Base-by-base conservation (phyloP, 345 rosid species). In the Murraya koenigii region DNA sequence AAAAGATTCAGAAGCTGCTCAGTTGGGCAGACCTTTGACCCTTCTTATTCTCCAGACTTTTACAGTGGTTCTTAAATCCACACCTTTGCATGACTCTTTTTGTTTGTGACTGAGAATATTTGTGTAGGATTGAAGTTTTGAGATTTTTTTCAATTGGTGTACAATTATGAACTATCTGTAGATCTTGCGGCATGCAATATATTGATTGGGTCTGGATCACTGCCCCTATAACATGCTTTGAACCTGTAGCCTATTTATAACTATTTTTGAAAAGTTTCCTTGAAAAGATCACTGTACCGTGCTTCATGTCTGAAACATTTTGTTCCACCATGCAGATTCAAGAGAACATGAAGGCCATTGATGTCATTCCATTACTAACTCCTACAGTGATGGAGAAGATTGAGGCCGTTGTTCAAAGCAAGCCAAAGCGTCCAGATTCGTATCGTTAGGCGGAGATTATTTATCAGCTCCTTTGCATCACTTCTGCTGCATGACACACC, bases 271-370 rank as follows among this genome's bases (percentile, higher is more conserved):
- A 72, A 33, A 65, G 26, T 38, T 35, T 32, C 2, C 5, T 30
- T 30, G 39, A 30, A 63, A 15, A 33, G 41, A 15, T 35, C 15
- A 36, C 64, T 56, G 75, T 23, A 26, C 38, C n/a, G 11, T 72
- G 10, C 52, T 59, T 13, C 49, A 44, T 73, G 7, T 74, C 32
- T 28, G 39, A 20, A 33, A 76, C 61, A 17, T 30, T 63, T 33
- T 17, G 49, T 52, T 52, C 26, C 28, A 1, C 26, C 3, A 15
- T 84, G 79, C 89, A 94, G 99, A 86, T 96, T 85, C 97, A 91
- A 86, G 98, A 94, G 82, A 96, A 96, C 90, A 94, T 96, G 99
- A 96, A 94, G 78, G 97, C 99, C 54, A 81, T 96, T 71, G 97
- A 92, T 55, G 97, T 91, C 44, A 90, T 96, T 75, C 93, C 97